phyloP scores from a whole-genome alignment of 345 rosid genomes.

The Diplotaxis tenuifolia region DNA sequence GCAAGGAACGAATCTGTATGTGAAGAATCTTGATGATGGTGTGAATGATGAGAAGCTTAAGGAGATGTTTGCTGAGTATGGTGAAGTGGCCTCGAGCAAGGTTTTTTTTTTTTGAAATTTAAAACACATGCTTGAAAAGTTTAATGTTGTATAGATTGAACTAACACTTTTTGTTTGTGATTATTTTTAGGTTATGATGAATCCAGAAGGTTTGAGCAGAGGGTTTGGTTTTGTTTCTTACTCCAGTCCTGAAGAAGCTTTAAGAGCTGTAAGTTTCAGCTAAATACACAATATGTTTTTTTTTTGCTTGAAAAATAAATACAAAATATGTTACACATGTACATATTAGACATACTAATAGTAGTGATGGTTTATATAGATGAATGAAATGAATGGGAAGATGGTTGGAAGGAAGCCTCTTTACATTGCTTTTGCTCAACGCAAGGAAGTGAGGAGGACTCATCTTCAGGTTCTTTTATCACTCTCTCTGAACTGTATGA shows the following conservation, averaged over 20 bases:
- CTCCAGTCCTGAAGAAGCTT: constrained; percentile 66
- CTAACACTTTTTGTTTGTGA: neutral
- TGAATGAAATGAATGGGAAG: constrained; percentile 68
- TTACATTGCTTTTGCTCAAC: constrained; percentile 71
- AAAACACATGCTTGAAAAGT: neutral
- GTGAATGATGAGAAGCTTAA: constrained; percentile 56
- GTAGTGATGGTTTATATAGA: too few species aligned
- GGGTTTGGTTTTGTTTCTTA: constrained; percentile 84
- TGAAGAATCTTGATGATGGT: constrained; percentile 65
- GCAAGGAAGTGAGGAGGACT: constrained; percentile 69
- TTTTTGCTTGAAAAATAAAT: too few species aligned
- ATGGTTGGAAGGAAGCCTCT: constrained; percentile 67
- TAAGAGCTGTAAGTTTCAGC: constrained; percentile 50
- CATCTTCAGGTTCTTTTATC: constrained; percentile 52
- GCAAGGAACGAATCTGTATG: constrained; percentile 58
- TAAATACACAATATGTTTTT: neutral
- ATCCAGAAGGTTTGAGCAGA: constrained; percentile 54
- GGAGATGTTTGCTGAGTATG: constrained; percentile 64
- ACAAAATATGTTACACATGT: neutral
- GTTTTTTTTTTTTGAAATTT: constrained; percentile 10
- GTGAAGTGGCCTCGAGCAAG: constrained; percentile 73
- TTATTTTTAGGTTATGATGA: constrained; percentile 51
- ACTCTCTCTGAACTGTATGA: neutral
- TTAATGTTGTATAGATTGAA: neutral
- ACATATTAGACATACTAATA: too few species aligned